Evolutionary conservation across 257 asterid species (phyloP), one percentile per base, ranked within the genome.

Genomic region (Solanum dulcamara): DNA sequence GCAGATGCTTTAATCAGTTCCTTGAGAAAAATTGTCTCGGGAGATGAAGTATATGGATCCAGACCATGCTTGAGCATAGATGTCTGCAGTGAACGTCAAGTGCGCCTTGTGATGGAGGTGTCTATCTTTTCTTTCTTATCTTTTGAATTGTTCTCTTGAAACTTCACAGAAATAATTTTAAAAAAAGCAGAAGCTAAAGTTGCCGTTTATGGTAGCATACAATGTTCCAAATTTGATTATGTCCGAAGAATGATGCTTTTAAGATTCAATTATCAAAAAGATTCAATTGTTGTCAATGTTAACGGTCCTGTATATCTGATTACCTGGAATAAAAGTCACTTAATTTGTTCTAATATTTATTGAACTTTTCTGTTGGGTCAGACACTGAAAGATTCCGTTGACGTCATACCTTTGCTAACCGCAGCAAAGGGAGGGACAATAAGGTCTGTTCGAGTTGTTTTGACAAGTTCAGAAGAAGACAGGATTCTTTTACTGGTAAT

Each of bases 11-110:
- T 95, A 89, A 50, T 95, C 82, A 92, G 88, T 88, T 88, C 95
- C 59, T 83, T 96, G 89, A 95, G 94, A 87, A 94, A 89, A 88
- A 85, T 96, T 87, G 60, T 92, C 66, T 84, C 93, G 11, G 97
- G 95, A 89, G 84, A 81, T 88, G 97, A 93, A 88, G 57, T 87
- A 66, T 92, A 89, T 88, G 98, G 98, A 84, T 91, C 96, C 74
- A 92, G 98, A 88, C 94, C 98, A 48, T 93, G 95, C 93, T 87
- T 96, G 91, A 92, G 83, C 77, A 88, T 96, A 91, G 96, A 91
- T 77, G 89, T 95, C 80, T 93, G 96, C 93, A 95, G 97, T 80
- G 97, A 93, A 83, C 94, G 93, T 71, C 99, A 96, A 91, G 97
- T 93, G 86, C 91, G 87, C 79, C 97, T 96, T 84, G 92, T 86